phyloP scores from a whole-genome alignment of 1,139 yeast genomes.

The Blastobotrys ciferrii region DNA sequence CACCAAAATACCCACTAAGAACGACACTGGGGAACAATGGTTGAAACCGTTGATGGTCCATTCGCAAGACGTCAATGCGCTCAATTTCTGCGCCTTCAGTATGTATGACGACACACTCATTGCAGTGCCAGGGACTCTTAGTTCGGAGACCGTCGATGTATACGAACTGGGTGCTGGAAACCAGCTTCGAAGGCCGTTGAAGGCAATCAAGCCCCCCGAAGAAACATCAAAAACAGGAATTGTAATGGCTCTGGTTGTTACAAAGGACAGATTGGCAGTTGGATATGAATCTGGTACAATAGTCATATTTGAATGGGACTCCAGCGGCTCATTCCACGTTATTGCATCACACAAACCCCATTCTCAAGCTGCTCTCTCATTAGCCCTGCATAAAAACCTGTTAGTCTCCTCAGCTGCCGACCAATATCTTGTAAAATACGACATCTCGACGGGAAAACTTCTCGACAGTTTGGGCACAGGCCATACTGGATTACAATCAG shows the following conservation, averaged over 20 bases:
- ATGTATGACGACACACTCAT: constrained; percentile 20
- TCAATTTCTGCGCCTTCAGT: constrained; percentile 40
- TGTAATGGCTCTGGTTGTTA: constrained; percentile 38
- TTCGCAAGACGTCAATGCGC: constrained; percentile 40
- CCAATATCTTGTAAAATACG: constrained; percentile 31
- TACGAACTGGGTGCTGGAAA: constrained; percentile 25
- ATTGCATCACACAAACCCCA: constrained; percentile 27
- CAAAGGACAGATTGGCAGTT: constrained; percentile 27
- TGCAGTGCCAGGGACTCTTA: constrained; percentile 41
- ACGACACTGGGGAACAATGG: constrained; percentile 23
- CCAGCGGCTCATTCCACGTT: background rate
- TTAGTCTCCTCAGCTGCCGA: constrained; percentile 37
- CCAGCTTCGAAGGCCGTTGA: constrained; percentile 16
- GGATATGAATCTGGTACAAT: constrained; percentile 41
- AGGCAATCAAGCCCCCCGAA: constrained; percentile 1
- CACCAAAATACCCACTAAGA: constrained; percentile 20
- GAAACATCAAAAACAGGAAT: constrained; percentile 33
- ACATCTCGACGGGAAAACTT: constrained; percentile 15
- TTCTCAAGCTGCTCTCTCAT: constrained; percentile 37
- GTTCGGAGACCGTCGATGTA: constrained; percentile 38
- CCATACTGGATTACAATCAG: constrained; percentile 34
- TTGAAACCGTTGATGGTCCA: constrained; percentile 37
- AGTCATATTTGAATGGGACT: background rate
- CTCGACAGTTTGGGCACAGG: constrained; percentile 23
- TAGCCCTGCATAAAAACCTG: constrained; percentile 21